Conservation (phyloP, 257 asterid species). For the Jaltomata sinuosa region DNA sequence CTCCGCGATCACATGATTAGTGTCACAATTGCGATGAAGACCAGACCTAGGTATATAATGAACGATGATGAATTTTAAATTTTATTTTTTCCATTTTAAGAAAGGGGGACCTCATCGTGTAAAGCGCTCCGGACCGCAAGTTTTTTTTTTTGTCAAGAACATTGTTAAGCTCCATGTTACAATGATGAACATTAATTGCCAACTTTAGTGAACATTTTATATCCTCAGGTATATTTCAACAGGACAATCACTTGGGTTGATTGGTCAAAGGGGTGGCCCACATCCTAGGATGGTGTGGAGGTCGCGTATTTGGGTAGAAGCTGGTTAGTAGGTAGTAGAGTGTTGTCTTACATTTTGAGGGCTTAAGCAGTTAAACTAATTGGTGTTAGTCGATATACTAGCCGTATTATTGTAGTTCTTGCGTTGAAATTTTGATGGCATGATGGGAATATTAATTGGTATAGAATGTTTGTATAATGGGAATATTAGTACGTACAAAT, state of each 20-base stretch:
- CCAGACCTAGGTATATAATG: no score
- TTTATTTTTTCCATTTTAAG: no score
- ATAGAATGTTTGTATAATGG: slow-evolving; percentile 47
- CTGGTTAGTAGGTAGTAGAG: no score
- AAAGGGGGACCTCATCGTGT: slow-evolving; percentile 21
- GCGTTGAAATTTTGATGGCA: slow-evolving; percentile 38
- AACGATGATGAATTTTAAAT: no score
- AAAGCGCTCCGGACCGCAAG: slow-evolving; percentile 25
- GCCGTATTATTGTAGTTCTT: no score
- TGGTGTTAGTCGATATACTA: no score
- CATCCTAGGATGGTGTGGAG: slow-evolving; percentile 69
- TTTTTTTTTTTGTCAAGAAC: slow-evolving; percentile 23
- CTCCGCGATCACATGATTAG: no score
- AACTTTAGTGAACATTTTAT: slow-evolving; percentile 44
- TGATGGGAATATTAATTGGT: slow-evolving; percentile 39
- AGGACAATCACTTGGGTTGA: slow-evolving; percentile 49
- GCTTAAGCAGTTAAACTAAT: no score
- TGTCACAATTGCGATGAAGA: no score
- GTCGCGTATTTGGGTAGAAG: no score
- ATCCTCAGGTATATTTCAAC: slow-evolving; percentile 30
- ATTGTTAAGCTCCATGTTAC: slow-evolving; percentile 45
- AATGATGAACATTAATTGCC: slow-evolving; percentile 30
- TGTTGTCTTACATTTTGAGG: no score
- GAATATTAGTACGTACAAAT: slow-evolving; percentile 10
- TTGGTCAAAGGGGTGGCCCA: slow-evolving; percentile 61